Evolutionary conservation across 176 grass and related monocot genomes (phyloP).

Genomic region (bread wheat (Triticum aestivum)): DNA sequence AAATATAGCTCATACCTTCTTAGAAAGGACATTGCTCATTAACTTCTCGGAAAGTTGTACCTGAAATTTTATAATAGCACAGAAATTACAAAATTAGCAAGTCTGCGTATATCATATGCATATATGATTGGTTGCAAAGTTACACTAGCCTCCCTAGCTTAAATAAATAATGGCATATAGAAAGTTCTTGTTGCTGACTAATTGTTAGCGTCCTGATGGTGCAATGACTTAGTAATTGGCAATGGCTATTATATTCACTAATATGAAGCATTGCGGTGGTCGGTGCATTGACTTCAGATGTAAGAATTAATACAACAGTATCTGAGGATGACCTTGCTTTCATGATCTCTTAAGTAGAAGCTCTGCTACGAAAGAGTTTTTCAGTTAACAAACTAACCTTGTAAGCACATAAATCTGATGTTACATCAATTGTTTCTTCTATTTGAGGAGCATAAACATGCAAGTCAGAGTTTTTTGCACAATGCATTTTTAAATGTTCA

Average conservation of each 20-base stretch:
- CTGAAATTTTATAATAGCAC: slow-evolving; percentile 42
- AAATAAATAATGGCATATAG: neutral
- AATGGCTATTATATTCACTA: neutral
- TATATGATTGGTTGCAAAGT: neutral
- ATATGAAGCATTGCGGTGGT: neutral
- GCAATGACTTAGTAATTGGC: slow-evolving; percentile 19
- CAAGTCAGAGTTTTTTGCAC: slow-evolving; percentile 69
- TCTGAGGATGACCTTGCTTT: neutral
- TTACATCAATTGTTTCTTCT: slow-evolving; percentile 97
- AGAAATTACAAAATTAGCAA: slow-evolving; percentile 20
- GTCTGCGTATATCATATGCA: neutral
- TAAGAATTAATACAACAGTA: slow-evolving; percentile 14
- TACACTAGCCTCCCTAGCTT: neutral
- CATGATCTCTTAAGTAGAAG: neutral
- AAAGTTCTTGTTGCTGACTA: neutral
- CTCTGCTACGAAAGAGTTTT: slow-evolving; percentile 13
- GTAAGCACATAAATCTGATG: slow-evolving; percentile 97
- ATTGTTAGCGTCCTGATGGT: neutral
- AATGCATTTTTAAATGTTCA: slow-evolving; percentile 96
- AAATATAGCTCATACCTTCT: slow-evolving; percentile 57
- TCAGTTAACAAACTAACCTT: slow-evolving; percentile 57
- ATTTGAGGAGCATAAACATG: slow-evolving; percentile 97
- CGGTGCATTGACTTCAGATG: slow-evolving; percentile 14
- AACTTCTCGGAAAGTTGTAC: slow-evolving; percentile 96
- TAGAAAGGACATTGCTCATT: slow-evolving; percentile 93